Percentiles rank a stretch among this genome's conserved stretches.
Conservation (phyloP, 768 basidiomycete species). For the Aureoboletus auriporus region DNA sequence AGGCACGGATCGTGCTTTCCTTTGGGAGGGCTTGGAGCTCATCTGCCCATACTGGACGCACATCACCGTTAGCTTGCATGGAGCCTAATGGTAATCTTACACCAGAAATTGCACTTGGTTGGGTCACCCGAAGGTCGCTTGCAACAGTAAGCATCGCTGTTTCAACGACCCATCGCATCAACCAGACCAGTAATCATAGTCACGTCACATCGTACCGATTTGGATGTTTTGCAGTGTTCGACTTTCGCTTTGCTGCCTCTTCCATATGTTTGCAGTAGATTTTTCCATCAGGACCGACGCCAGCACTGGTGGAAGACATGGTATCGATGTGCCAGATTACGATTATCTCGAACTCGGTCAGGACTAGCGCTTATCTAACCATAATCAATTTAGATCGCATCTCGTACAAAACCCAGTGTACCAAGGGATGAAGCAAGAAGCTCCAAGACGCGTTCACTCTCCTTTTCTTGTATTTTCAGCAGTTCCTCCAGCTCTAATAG, state of each 20-base stretch:
- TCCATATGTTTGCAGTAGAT: conserved; percentile 39
- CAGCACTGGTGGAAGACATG: conserved; percentile 15
- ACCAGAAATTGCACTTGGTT: conserved; percentile 34
- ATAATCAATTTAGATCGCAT: conserved; percentile 42
- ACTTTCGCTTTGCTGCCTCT: conserved; percentile 29
- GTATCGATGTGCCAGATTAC: no score
- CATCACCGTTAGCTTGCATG: not conserved
- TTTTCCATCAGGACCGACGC: conserved; percentile 25
- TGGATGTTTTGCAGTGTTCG: conserved; percentile 31
- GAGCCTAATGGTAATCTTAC: conserved; percentile 22
- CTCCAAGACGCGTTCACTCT: conserved; percentile 75
- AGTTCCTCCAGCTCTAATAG: conserved; percentile 53
- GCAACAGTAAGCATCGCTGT: conserved; percentile 23
- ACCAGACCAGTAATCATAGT: not conserved
- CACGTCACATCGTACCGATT: conserved; percentile 33
- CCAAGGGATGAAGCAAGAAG: conserved; percentile 72
- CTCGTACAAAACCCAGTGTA: conserved; percentile 72
- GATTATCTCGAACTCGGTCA: no score
- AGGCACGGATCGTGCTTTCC: not conserved
- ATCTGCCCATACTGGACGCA: conserved; percentile 32
- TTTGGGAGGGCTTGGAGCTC: conserved; percentile 9
- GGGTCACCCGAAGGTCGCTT: conserved; percentile 12
- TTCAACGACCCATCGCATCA: no score
- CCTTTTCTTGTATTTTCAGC: conserved; percentile 62
- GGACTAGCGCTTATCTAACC: conserved; percentile 22